Percentiles rank a stretch among this genome's conserved stretches.
Conservation (phyloP, 2,329 filamentous ascomycete genomes). For the Cordyceps cicadae region DNA sequence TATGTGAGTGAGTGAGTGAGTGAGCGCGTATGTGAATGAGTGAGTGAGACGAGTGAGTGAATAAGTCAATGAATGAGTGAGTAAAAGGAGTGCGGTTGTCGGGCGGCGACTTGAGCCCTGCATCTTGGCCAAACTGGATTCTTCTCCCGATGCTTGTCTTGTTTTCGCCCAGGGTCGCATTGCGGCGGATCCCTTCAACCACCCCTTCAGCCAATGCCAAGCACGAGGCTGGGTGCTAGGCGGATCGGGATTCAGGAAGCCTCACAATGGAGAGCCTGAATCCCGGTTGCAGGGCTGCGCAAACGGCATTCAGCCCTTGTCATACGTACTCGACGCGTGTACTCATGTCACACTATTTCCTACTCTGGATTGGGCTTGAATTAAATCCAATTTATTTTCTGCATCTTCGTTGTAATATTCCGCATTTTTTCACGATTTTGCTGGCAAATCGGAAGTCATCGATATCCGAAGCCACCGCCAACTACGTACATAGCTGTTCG, state of each 20-base stretch:
- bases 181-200: background rate
- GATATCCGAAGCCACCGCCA: conserved; percentile 5
- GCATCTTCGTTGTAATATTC: background rate
- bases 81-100: background rate
- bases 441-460: background rate
- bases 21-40: too few species aligned
- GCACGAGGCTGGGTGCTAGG: background rate
- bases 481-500: too few species aligned
- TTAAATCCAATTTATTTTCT: background rate
- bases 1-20: background rate
- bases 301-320: conserved; percentile 3
- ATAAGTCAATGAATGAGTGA: too few species aligned
- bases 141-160: background rate
- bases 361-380: background rate
- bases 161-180: background rate
- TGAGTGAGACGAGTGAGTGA: too few species aligned
- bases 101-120: background rate
- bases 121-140: background rate
- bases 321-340: conserved; percentile 11
- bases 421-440: background rate
- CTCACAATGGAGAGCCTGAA: background rate
- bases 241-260: conserved; percentile 1
- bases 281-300: background rate
- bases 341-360: background rate
- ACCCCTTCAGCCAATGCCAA: background rate